phyloP scores from a whole-genome alignment of 345 rosid species.

The Luvunga scandens region DNA sequence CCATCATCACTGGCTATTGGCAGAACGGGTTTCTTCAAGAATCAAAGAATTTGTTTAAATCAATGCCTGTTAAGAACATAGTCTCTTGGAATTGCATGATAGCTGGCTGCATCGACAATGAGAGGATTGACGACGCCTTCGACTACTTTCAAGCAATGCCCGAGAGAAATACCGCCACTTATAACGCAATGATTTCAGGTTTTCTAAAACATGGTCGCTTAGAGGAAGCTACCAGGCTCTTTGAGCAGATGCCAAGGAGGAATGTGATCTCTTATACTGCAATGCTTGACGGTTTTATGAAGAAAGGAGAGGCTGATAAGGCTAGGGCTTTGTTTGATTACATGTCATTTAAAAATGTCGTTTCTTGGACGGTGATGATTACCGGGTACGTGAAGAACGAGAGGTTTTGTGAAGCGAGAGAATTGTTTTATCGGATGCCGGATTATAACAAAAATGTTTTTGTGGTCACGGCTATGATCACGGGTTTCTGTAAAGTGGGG shows the following conservation, averaged over 20 bases:
- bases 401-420: conserved; percentile 28
- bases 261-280: conserved; percentile 48
- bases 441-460: conserved; percentile 16
- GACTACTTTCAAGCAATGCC: conserved; percentile 39
- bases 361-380: conserved; percentile 39
- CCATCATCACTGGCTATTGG: conserved; percentile 38
- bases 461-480: conserved; percentile 33
- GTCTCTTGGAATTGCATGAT: conserved; percentile 53
- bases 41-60: conserved; percentile 30
- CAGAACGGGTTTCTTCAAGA: conserved; percentile 32
- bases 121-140: conserved; percentile 28
- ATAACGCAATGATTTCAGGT: conserved; percentile 45
- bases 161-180: conserved; percentile 28
- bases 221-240: conserved; percentile 32
- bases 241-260: conserved; percentile 32
- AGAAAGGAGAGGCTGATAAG: conserved; percentile 31
- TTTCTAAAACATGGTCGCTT: conserved; percentile 29
- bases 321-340: conserved; percentile 32
- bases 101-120: conserved; percentile 32
- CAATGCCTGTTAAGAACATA: conserved; percentile 35
- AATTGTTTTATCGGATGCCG: conserved; percentile 28
- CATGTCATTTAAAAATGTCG: conserved; percentile 28
- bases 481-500: conserved; percentile 39
- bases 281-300: conserved; percentile 45
- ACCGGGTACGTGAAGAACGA: conserved; percentile 37